Evolutionary conservation across 2,329 filamentous ascomycete species (phyloP).

Genomic region (Diaporthe helianthi): DNA sequence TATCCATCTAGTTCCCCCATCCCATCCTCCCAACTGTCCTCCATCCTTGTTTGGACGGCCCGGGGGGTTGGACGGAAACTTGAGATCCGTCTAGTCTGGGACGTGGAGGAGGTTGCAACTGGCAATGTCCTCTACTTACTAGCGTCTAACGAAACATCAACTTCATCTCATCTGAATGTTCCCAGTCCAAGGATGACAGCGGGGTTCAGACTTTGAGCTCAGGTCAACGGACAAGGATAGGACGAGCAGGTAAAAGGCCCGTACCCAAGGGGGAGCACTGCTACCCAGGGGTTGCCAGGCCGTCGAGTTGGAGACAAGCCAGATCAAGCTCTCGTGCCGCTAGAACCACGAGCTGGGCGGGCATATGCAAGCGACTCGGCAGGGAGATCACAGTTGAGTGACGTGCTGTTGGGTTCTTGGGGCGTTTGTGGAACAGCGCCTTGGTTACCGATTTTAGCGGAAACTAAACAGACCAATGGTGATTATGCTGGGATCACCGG

Average conservation of each 20-base stretch:
- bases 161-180: conserved; percentile 22
- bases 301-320: neutral
- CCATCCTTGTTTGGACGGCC: conserved; percentile 26
- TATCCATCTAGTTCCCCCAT: conserved; percentile 27
- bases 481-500: neutral
- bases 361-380: conserved; percentile 19
- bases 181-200: conserved; percentile 19
- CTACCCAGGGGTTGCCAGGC: neutral
- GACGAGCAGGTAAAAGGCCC: conserved; percentile 14
- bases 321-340: neutral
- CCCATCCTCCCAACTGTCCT: conserved; percentile 1
- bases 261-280: neutral
- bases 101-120: conserved; percentile 6
- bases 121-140: conserved; percentile 10
- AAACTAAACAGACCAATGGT: conserved; percentile 23
- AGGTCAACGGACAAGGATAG: conserved; percentile 6
- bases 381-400: conserved; percentile 13
- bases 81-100: neutral
- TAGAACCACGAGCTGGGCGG: conserved; percentile 2
- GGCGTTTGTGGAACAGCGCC: neutral
- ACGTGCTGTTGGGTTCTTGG: conserved; percentile 3
- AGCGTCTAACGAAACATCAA: conserved; percentile 12
- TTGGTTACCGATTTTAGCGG: conserved; percentile 9
- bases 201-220: conserved; percentile 8
- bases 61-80: conserved; percentile 15